Percentiles rank a stretch among this genome's conserved stretches.
phyloP scores from a whole-genome alignment of 345 rosid species.

The Brassica nigra region DNA sequence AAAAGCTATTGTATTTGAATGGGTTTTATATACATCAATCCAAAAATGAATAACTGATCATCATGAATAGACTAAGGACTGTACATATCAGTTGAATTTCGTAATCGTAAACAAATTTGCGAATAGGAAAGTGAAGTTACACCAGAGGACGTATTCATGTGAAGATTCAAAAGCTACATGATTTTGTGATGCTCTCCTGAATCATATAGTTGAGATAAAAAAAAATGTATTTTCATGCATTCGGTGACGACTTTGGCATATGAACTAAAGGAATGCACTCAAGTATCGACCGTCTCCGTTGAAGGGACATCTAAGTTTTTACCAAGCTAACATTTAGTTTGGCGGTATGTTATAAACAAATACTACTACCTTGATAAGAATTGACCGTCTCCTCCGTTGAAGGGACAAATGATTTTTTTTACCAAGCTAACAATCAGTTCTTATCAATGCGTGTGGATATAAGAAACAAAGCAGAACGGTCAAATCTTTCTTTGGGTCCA shows the following conservation, averaged over 20 bases:
- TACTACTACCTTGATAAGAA: too few species aligned
- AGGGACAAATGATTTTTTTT: too few species aligned
- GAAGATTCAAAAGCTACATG: constrained; percentile 26
- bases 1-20: constrained; percentile 12
- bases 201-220: too few species aligned
- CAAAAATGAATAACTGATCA: constrained; percentile 13
- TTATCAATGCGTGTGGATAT: constrained; percentile 33
- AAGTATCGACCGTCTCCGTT: not conserved
- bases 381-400: too few species aligned
- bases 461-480: constrained; percentile 40
- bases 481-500: constrained; percentile 39
- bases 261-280: not conserved
- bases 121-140: constrained; percentile 30
- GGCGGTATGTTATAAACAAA: not conserved
- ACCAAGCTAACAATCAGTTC: too few species aligned
- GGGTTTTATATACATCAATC: constrained; percentile 7
- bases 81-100: constrained; percentile 36
- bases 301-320: not conserved
- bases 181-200: constrained; percentile 16
- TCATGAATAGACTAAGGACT: constrained; percentile 13
- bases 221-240: too few species aligned
- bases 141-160: constrained; percentile 24
- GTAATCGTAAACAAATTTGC: not conserved
- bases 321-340: not conserved
- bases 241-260: too few species aligned